Evolutionary conservation across 2,329 filamentous ascomycete species (phyloP), one percentile per base, ranked within the genome.

Genomic region (Penicillium italicum): DNA sequence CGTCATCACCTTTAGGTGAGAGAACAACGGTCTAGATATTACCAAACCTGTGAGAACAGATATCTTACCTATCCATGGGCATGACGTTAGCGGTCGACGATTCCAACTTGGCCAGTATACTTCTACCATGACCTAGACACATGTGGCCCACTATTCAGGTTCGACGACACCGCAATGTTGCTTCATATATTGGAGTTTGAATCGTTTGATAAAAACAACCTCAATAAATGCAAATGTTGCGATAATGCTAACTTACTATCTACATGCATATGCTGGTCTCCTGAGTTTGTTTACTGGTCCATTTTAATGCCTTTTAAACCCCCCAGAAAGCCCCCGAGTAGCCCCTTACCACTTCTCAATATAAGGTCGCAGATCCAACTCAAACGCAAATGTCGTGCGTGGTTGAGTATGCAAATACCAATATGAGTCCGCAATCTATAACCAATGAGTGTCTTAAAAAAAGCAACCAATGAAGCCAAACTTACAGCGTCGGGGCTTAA

Each of bases 371-470:
- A 92, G 76, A 72, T 95, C 91, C 63, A 95, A 73, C 75, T 95
- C 90, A 68, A 90, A 89, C 0, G 89, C 91, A 67, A 93, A 95
- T 2, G 85, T 85, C 6, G 88, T 90, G 63, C 84, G 82, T 31
- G 87, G 88, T 76, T 96, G 91, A 0, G 85, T 88, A 68, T 96
- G 91, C 66, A 96, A 70, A 69, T 87, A 79, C 90, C 90, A 96
- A 68, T 96, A 96, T 11, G 84, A 83, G 62, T 95, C 90, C 11
- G 91, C 91, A 78, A 96, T 95, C 85, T 93, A 60, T 24, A 37
- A 20, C 20, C 1, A 41, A 44, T n/a, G 55, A 38, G 55, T 37
- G 20, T 53, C 57, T 28, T 55, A 18, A 26, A 50, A 41, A 30
- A 53, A 44, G 8, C 24, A 26, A 34, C 43, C 8, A 45, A 7